These are phyloP conservation scores for Fraxinus velutina DNA, from an alignment of 305 asterid genomes.

Conservation along the genomic window DNA sequence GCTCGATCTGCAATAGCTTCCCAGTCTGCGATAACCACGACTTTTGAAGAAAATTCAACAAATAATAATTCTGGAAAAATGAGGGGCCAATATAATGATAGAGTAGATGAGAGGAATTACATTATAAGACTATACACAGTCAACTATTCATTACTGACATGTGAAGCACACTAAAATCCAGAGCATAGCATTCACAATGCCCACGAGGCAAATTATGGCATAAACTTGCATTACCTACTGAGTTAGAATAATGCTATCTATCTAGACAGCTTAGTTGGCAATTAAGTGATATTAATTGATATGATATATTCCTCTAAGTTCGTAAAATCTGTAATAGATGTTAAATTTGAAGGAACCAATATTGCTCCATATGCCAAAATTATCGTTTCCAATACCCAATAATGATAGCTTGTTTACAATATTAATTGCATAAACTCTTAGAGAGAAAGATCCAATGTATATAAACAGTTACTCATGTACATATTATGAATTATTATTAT, in stretches of 20 bases:
- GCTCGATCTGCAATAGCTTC: constrained; percentile 79
- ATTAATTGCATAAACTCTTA: neutral
- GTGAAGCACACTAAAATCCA: neutral
- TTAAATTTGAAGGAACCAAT: neutral
- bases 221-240: neutral
- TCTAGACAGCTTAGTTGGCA: neutral
- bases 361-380: neutral
- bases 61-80: neutral
- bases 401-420: neutral
- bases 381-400: neutral
- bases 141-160: neutral
- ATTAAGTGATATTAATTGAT: neutral
- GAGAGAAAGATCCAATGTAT: neutral
- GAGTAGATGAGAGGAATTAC: neutral
- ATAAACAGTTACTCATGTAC: neutral
- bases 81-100: neutral
- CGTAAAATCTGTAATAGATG: neutral
- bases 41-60: constrained; percentile 7
- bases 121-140: neutral
- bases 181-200: neutral
- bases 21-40: constrained; percentile 58
- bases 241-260: neutral
- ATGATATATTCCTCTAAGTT: neutral
- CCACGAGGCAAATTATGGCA: neutral
- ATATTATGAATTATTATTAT: neutral